Evolutionary conservation across 805 yeast genomes (phyloP).

Genomic region (Kuraishia ogatae): DNA sequence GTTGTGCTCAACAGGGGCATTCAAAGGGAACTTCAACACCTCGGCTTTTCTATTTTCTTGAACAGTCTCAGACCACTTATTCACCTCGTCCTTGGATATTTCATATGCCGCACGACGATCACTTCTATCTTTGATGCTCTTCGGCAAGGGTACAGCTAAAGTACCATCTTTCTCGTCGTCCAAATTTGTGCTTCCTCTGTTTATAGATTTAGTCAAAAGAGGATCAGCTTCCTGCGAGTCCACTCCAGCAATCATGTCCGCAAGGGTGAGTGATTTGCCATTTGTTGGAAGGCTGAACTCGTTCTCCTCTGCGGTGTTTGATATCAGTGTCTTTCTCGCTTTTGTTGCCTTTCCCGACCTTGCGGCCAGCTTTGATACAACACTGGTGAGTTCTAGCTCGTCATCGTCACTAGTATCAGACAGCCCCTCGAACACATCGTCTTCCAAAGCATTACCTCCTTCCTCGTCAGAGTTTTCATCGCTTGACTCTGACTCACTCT

Average conservation of each 20-base stretch:
- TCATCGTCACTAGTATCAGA: slow-evolving; percentile 30
- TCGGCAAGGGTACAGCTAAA: slow-evolving; percentile 75
- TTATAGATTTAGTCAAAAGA: slow-evolving; percentile 27
- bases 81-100: slow-evolving; percentile 76
- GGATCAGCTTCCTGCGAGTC: slow-evolving; percentile 41
- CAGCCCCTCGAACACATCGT: slow-evolving; percentile 18
- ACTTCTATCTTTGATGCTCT: slow-evolving; percentile 73
- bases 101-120: slow-evolving; percentile 90
- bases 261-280: slow-evolving; percentile 50
- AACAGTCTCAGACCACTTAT: slow-evolving; percentile 83
- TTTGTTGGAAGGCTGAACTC: slow-evolving; percentile 61
- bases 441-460: slow-evolving; percentile 13
- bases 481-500: slow-evolving; percentile 15
- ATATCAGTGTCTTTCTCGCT: slow-evolving; percentile 37
- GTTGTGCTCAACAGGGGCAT: slow-evolving; percentile 31
- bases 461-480: slow-evolving; percentile 15
- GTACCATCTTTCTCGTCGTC: slow-evolving; percentile 32
- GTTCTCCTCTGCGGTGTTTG: slow-evolving; percentile 50
- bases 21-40: slow-evolving; percentile 68
- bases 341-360: slow-evolving; percentile 26
- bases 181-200: not conserved
- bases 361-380: slow-evolving; percentile 30
- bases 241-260: slow-evolving; percentile 68
- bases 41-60: slow-evolving; percentile 77
- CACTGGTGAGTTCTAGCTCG: slow-evolving; percentile 42